Base-by-base conservation (phyloP, 495 filamentous ascomycete genomes). In the Penicillium verhagenii region DNA sequence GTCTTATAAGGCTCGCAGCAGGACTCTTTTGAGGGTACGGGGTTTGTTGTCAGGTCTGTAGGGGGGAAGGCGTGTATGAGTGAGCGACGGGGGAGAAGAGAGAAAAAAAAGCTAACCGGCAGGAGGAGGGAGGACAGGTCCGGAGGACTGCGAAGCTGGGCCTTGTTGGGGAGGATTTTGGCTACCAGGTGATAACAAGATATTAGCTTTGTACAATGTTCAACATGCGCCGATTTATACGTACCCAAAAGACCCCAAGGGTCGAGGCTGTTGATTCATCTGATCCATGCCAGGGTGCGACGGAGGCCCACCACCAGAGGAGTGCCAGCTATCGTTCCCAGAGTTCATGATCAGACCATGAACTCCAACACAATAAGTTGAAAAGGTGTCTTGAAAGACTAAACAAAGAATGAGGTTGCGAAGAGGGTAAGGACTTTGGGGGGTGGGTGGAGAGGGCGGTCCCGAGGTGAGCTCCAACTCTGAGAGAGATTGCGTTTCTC, bases 311-410 rank as follows among this genome's bases (percentile, higher is more conserved):
- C 72, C 72, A 29, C 60, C 63, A 47, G 73, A 65, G 52, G 68
- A 69, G 65, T 77, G 75, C 75, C 73, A 78, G 60, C 66, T 73
- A 70, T 78, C 73, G 55, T 71, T 77, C 60, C 75, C 73, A 64
- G 75, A 64, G 60, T 76, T 76, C 73, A 78, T 78, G 62, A 50
- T 69, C 47, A 57, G 42, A 43, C 48, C 65, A 71, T 66, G 59
- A 64, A 68, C 58, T 45, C 53, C 26, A 47, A 13, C 14, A 33
- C 1, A 33, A 9, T 13, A 16, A 33, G 29, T n/a, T 24, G 25
- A 18, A 51, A 46, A 24, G 47, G 46, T 37, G n/a, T 38, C 37
- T 29, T 31, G 47, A 40, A 44, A 45, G 20, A 25, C 29, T 26
- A 38, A 47, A 28, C 14, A 52, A 50, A 45, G 31, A 19, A 35